Evolutionary conservation across 129 eudicot genomes (phyloP).

Genomic region (Tagetes patula): DNA sequence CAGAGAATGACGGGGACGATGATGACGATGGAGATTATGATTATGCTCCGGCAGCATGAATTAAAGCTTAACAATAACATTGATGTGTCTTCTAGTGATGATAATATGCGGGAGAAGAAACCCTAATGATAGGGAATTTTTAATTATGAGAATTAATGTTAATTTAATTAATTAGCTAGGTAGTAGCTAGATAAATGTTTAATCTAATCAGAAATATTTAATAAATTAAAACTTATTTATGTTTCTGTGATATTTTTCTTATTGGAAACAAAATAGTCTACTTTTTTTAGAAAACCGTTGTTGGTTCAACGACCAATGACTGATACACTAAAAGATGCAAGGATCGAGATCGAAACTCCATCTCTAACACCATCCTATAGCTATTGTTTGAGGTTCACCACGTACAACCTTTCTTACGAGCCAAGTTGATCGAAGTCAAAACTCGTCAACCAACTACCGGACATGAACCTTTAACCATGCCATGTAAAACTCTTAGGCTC

Average conservation of each 20-base stretch:
- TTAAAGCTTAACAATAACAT: background rate
- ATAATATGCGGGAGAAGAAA: background rate
- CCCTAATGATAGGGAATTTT: background rate
- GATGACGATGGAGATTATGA: conserved; percentile 29
- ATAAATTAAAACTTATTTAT: background rate
- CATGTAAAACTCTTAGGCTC: too few relatives aligned
- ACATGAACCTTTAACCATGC: too few relatives aligned
- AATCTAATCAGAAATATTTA: background rate
- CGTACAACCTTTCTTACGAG: too few relatives aligned
- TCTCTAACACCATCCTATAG: too few relatives aligned
- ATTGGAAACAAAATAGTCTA: too few relatives aligned
- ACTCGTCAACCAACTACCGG: too few relatives aligned
- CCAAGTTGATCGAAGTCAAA: too few relatives aligned
- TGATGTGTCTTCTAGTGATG: background rate
- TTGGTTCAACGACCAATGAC: too few relatives aligned
- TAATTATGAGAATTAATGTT: background rate
- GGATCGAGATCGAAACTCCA: too few relatives aligned
- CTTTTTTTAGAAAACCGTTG: too few relatives aligned
- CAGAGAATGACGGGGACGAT: conserved; percentile 23
- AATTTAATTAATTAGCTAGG: background rate
- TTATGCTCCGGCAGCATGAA: conserved; percentile 29
- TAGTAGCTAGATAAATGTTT: background rate
- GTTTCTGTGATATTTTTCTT: background rate
- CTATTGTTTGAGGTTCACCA: too few relatives aligned
- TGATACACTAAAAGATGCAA: too few relatives aligned